Conservation (phyloP, 2,329 filamentous ascomycete species). For the Tolypocladium tundrense region DNA sequence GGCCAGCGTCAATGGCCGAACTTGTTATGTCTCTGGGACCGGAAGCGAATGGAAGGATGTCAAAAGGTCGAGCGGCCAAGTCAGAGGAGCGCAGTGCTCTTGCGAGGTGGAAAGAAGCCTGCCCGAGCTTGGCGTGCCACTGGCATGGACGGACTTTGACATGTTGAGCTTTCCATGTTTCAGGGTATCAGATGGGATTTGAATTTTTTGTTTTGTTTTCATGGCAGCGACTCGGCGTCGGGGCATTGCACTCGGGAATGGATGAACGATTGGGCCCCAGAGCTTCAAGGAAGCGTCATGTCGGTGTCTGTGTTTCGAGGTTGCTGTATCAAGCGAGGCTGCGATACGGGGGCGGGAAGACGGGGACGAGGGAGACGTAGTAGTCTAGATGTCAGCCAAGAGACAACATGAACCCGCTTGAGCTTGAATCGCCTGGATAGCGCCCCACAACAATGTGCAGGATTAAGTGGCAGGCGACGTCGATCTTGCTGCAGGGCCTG, state of each 20-base stretch:
- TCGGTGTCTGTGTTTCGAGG: not conserved
- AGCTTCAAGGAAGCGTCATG: not conserved
- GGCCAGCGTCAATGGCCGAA: not conserved
- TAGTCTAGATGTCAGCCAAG: not conserved
- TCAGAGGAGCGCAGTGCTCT: not conserved
- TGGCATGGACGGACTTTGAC: not conserved
- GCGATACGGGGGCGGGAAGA: not conserved
- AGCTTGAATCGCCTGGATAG: not conserved
- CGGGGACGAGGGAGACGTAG: not conserved
- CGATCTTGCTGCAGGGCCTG: too few relatives aligned
- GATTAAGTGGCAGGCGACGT: too few relatives aligned
- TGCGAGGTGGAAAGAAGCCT: not conserved
- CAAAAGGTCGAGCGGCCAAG: not conserved
- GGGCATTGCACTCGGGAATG: not conserved
- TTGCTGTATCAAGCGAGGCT: not conserved
- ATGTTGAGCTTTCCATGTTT: constrained; percentile 1
- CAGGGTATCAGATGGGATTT: not conserved
- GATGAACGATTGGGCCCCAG: not conserved
- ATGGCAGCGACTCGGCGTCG: not conserved
- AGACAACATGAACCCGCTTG: not conserved
- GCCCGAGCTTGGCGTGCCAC: not conserved
- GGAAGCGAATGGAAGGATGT: not conserved
- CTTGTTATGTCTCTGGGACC: not conserved
- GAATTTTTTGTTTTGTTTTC: not conserved
- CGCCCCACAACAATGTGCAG: not conserved